Percentiles rank a stretch among this genome's conserved stretches.
These are phyloP conservation scores for Ceratobasidium sp. DNA, from an alignment of 1,284 basidiomycete genomes.

Conservation along the genomic window DNA sequence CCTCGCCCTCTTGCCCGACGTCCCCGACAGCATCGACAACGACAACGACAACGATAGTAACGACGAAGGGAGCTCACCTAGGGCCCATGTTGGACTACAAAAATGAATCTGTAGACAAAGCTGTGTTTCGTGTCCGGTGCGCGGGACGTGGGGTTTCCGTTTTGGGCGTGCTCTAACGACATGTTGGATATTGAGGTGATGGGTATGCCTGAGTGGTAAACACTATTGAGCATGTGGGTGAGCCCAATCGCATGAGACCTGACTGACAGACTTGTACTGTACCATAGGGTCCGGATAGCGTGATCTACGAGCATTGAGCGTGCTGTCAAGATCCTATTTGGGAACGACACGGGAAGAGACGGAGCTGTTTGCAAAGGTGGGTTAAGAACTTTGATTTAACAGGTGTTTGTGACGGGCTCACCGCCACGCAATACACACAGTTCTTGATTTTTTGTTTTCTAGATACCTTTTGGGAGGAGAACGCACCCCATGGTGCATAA, in stretches of 20 bases:
- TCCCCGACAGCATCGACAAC: constrained; percentile 62
- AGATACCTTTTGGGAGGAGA: constrained; percentile 82
- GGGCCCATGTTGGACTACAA: constrained; percentile 84
- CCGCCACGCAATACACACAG: no score
- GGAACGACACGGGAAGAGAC: constrained; percentile 87
- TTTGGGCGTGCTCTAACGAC: constrained; percentile 82
- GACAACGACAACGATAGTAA: constrained; percentile 53
- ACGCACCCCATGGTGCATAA: constrained; percentile 84
- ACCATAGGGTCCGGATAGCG: constrained; percentile 95
- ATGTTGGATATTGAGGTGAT: constrained; percentile 91
- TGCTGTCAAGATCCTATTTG: constrained; percentile 83
- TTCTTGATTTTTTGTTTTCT: no score
- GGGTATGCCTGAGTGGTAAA: constrained; percentile 88
- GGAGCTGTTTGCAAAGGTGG: constrained; percentile 96
- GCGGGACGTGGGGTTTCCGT: constrained; percentile 93
- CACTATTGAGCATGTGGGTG: constrained; percentile 85
- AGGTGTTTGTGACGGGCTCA: no score
- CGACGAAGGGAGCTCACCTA: constrained; percentile 52
- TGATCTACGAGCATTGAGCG: constrained; percentile 89
- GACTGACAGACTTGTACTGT: constrained; percentile 84
- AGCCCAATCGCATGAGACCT: constrained; percentile 88
- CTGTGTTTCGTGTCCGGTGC: constrained; percentile 92
- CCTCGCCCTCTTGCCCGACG: constrained; percentile 90
- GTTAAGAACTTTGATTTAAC: constrained; percentile 77
- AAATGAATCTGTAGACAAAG: constrained; percentile 96